Percentiles rank a stretch among this genome's conserved stretches.
Conservation (phyloP, 1,284 basidiomycete species). For the Heliocybe sulcata region DNA sequence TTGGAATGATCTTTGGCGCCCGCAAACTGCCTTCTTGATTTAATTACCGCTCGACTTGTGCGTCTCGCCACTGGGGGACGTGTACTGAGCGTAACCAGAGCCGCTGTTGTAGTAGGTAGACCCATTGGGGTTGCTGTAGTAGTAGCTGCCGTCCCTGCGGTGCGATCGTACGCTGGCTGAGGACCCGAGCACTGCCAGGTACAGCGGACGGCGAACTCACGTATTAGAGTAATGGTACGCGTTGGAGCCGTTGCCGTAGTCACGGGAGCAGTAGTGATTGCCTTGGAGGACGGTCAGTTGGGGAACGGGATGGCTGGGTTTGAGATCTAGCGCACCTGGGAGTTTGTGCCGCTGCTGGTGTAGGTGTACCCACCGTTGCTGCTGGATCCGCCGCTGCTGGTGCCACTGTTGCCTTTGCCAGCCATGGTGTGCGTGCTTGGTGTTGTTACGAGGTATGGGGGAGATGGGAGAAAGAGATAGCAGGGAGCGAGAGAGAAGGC, state of each 20-base stretch:
- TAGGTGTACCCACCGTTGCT: slow-evolving; percentile 23
- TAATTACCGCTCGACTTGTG: slow-evolving; percentile 12
- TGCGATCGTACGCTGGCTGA: too few relatives aligned
- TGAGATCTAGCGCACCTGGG: slow-evolving; percentile 26
- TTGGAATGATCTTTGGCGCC: slow-evolving; percentile 28
- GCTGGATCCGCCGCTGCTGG: neutral
- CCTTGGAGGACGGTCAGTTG: slow-evolving; percentile 26
- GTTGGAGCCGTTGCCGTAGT: slow-evolving; percentile 28
- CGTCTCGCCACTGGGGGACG: slow-evolving; percentile 35
- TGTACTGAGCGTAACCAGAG: slow-evolving; percentile 41
- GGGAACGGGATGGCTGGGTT: too few relatives aligned
- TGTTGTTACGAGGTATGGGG: too few relatives aligned
- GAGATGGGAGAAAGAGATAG: too few relatives aligned
- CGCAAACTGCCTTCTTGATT: slow-evolving; percentile 16
- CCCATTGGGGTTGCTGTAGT: slow-evolving; percentile 52
- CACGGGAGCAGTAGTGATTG: slow-evolving; percentile 48
- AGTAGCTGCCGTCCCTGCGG: slow-evolving; percentile 47
- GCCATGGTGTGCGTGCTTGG: too few relatives aligned
- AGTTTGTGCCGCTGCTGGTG: slow-evolving; percentile 43
- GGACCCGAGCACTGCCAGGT: neutral
- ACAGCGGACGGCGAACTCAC: slow-evolving; percentile 17
- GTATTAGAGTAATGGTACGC: slow-evolving; percentile 56
- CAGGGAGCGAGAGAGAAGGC: too few relatives aligned
- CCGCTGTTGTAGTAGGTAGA: slow-evolving; percentile 53
- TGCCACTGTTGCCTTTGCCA: too few relatives aligned